Evolutionary conservation across 2,329 filamentous ascomycete species (phyloP).

Genomic region (Penicillium sp.): DNA sequence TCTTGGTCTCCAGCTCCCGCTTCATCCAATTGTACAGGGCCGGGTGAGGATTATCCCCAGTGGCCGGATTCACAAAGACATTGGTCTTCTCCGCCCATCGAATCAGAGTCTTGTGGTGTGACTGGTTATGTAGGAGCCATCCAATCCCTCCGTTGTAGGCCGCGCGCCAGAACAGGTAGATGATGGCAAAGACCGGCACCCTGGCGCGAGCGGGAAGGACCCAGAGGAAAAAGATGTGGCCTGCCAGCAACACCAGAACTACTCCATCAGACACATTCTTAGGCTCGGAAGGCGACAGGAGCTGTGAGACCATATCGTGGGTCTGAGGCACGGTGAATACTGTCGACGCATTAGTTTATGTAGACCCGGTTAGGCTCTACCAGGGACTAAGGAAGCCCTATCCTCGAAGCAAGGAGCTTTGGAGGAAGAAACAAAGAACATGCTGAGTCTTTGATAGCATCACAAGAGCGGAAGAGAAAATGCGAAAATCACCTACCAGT

Average conservation of each 20-base stretch:
- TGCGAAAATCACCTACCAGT: conserved; percentile 59
- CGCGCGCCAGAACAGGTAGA: conserved; percentile 90
- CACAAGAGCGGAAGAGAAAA: conserved; percentile 1
- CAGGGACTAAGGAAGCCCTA: neutral
- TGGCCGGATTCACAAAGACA: conserved; percentile 78
- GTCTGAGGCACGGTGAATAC: conserved; percentile 95
- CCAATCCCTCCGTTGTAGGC: conserved; percentile 95
- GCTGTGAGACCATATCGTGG: conserved; percentile 98
- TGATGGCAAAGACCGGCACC: conserved; percentile 71
- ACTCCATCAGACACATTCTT: conserved; percentile 87
- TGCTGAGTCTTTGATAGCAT: neutral
- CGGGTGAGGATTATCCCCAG: conserved; percentile 78
- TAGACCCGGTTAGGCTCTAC: conserved; percentile 21
- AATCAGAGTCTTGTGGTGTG: conserved; percentile 79
- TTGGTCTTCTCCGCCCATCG: conserved; percentile 81
- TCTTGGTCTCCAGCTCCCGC: conserved; percentile 88
- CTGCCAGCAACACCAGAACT: conserved; percentile 73
- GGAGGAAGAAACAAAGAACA: no score
- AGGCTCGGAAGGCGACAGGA: conserved; percentile 88
- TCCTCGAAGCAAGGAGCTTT: neutral
- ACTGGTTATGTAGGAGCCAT: conserved; percentile 82
- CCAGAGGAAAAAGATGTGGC: conserved; percentile 72
- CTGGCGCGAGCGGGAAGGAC: conserved; percentile 66
- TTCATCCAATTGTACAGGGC: conserved; percentile 81
- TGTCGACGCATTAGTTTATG: no score